Conservation (phyloP, 2,329 filamentous ascomycete genomes). For the Ophiostoma triangulosporum region DNA sequence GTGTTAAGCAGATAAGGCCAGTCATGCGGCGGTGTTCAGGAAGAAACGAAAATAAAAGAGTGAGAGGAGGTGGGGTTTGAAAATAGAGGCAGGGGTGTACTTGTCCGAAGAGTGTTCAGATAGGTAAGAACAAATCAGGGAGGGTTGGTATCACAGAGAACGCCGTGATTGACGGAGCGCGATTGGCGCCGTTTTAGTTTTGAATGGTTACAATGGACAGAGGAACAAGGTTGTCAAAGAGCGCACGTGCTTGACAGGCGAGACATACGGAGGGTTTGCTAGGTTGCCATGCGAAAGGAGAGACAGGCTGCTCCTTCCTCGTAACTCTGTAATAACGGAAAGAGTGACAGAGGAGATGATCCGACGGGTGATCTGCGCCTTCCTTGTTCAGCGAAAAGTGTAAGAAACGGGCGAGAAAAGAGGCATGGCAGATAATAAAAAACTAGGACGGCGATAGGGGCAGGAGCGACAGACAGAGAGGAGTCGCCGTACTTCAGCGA, state of each 20-base stretch:
- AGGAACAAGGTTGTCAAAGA: too few relatives aligned
- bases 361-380: not conserved
- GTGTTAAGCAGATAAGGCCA: slow-evolving; percentile 7
- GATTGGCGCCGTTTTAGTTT: slow-evolving; percentile 2
- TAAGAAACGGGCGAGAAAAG: not conserved
- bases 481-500: not conserved
- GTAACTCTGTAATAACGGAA: not conserved
- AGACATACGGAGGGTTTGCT: too few relatives aligned
- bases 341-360: not conserved
- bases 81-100: not conserved
- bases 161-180: not conserved
- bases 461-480: not conserved
- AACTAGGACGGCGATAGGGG: not conserved
- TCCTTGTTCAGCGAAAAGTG: not conserved
- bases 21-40: slow-evolving; percentile 7
- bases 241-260: too few relatives aligned
- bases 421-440: not conserved
- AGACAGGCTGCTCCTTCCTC: not conserved
- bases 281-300: too few relatives aligned
- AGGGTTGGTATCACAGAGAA: not conserved
- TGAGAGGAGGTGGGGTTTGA: not conserved
- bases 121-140: not conserved
- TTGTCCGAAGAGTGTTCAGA: not conserved
- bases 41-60: not conserved
- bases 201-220: too few relatives aligned